Evolutionary conservation across 2,329 filamentous ascomycete genomes (phyloP).

Genomic region (Cercospora beticola): DNA sequence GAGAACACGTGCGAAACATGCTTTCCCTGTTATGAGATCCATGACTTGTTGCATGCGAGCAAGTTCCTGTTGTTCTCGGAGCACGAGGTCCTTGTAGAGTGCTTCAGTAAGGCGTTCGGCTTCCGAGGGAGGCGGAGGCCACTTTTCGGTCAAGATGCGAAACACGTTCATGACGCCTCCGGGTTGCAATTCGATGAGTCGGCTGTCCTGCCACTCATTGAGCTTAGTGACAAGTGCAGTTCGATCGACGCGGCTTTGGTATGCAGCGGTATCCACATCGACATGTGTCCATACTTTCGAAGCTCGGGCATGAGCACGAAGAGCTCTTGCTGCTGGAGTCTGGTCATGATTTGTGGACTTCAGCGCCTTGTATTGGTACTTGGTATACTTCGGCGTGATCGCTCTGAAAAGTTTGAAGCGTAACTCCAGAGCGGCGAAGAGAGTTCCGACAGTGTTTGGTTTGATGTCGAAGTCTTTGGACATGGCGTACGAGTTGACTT

Average conservation of each 20-base stretch:
- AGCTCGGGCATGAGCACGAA: conserved; percentile 46
- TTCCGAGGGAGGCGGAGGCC: conserved; percentile 44
- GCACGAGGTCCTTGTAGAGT: conserved; percentile 53
- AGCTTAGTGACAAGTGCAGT: conserved; percentile 55
- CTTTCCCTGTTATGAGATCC: conserved; percentile 52
- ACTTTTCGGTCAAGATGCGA: conserved; percentile 48
- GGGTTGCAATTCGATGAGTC: conserved; percentile 53
- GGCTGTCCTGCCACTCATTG: conserved; percentile 53
- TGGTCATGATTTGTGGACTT: conserved; percentile 39
- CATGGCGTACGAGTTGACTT: conserved; percentile 49
- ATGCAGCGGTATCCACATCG: conserved; percentile 49
- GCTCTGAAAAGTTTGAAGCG: conserved; percentile 58
- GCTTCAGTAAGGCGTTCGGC: conserved; percentile 48
- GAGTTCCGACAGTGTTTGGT: conserved; percentile 49
- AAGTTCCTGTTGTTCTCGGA: conserved; percentile 56
- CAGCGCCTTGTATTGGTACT: conserved; percentile 52
- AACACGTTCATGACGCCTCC: conserved; percentile 57
- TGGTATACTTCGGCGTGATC: conserved; percentile 57
- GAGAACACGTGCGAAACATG: conserved; percentile 55
- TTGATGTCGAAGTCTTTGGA: conserved; percentile 56
- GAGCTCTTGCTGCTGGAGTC: conserved; percentile 47
- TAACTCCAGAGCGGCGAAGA: conserved; percentile 62
- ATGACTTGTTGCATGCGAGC: conserved; percentile 52
- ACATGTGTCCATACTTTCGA: conserved; percentile 48
- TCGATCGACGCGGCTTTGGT: conserved; percentile 41